Conservation (phyloP, 345 rosid species). For the Salix viminalis region DNA sequence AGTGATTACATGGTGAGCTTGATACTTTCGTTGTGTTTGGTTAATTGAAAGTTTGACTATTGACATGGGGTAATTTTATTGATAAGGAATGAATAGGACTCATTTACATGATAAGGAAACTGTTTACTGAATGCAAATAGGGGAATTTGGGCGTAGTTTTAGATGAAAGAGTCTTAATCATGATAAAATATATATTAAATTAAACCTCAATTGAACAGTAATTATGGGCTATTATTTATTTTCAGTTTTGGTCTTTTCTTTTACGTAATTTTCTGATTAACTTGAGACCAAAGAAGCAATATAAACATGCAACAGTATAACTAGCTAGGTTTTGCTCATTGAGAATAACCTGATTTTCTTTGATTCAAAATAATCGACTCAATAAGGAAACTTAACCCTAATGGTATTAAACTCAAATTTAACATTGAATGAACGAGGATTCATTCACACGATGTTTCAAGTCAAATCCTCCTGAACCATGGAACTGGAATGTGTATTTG, state of each 20-base stretch:
- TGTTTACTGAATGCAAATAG: not conserved
- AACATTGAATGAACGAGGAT: slow-evolving; percentile 43
- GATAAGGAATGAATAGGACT: not conserved
- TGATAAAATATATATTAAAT: not conserved
- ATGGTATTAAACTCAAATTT: not conserved
- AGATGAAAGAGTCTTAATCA: not conserved
- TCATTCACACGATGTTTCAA: slow-evolving; percentile 91
- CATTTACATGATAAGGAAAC: not conserved
- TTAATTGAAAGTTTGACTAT: too few species aligned
- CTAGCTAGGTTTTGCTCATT: not conserved
- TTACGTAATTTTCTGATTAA: too few species aligned
- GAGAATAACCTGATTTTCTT: not conserved
- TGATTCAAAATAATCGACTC: not conserved
- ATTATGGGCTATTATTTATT: too few species aligned
- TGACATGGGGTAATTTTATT: too few species aligned
- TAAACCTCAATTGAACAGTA: not conserved
- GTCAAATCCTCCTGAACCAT: slow-evolving; percentile 86
- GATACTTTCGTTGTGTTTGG: too few species aligned
- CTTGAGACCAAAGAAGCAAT: not conserved
- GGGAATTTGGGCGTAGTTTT: not conserved
- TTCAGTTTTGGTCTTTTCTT: too few species aligned
- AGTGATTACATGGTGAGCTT: too few species aligned
- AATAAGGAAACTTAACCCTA: too few species aligned
- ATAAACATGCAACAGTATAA: not conserved
- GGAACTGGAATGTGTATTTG: slow-evolving; percentile 94